Evolutionary conservation across 345 rosid species (phyloP).

Genomic region (Viola odorata): DNA sequence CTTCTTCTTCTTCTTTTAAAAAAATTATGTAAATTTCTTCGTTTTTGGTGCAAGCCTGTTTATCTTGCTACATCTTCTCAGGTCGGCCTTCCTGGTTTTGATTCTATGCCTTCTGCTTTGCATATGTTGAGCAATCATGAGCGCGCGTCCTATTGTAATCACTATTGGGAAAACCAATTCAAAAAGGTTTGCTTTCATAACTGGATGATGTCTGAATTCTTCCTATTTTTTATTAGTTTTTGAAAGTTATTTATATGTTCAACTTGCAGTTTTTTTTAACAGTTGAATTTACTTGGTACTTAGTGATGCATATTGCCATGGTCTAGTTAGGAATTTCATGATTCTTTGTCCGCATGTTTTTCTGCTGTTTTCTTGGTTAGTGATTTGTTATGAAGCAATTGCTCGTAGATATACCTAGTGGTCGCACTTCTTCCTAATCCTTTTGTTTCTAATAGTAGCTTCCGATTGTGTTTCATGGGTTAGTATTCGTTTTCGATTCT

Average conservation of each 20-base stretch:
- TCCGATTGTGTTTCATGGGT: too few relatives aligned
- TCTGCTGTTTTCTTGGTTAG: too few relatives aligned
- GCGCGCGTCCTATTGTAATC: conserved; percentile 98
- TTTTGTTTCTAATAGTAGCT: too few relatives aligned
- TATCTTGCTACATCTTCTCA: conserved; percentile 34
- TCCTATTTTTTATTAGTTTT: neutral
- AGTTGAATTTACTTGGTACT: too few relatives aligned
- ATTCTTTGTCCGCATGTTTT: too few relatives aligned
- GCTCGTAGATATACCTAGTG: too few relatives aligned
- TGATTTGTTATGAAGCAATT: too few relatives aligned
- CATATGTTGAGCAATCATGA: conserved; percentile 92
- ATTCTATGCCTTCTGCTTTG: conserved; percentile 92
- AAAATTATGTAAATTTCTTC: neutral
- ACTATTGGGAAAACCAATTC: conserved; percentile 89
- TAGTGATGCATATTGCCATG: too few relatives aligned
- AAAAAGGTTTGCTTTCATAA: conserved; percentile 61
- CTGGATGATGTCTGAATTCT: conserved; percentile 3
- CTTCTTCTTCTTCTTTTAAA: neutral
- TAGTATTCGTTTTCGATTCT: too few relatives aligned
- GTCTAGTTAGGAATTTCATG: too few relatives aligned
- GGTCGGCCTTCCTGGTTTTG: conserved; percentile 99
- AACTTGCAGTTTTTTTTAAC: too few relatives aligned
- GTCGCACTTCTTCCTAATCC: too few relatives aligned
- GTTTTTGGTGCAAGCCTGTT: neutral
- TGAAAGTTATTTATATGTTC: neutral